Conservation (phyloP, 768 basidiomycete species). For the Erythrobasidium yunnanense region DNA sequence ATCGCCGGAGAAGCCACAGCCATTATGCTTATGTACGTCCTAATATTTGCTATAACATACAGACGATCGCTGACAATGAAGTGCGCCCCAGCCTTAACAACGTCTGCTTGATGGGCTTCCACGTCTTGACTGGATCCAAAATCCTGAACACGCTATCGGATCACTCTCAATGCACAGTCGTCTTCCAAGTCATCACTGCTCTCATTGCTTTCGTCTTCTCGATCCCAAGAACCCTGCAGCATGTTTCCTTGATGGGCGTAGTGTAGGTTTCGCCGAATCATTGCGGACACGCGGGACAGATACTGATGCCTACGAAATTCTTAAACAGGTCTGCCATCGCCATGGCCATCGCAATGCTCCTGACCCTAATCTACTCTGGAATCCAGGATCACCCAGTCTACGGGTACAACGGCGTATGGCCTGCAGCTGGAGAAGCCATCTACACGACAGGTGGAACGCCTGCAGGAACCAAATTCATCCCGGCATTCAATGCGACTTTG, state of each 20-base stretch:
- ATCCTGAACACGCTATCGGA: slow-evolving; percentile 41
- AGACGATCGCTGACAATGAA: too few species aligned
- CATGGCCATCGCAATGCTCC: slow-evolving; percentile 47
- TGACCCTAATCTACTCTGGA: slow-evolving; percentile 47
- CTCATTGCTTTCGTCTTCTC: slow-evolving; percentile 34
- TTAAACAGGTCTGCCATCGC: slow-evolving; percentile 44
- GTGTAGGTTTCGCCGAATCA: slow-evolving; percentile 22
- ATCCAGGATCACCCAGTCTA: slow-evolving; percentile 45
- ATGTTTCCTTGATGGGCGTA: slow-evolving; percentile 39
- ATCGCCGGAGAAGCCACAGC: slow-evolving; percentile 49
- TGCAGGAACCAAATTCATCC: slow-evolving; percentile 26
- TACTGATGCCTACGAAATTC: slow-evolving; percentile 29
- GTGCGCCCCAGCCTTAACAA: slow-evolving; percentile 49
- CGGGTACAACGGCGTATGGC: slow-evolving; percentile 40
- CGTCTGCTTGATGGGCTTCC: slow-evolving; percentile 48
- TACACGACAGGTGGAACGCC: slow-evolving; percentile 4
- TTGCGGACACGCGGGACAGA: background rate
- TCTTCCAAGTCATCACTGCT: slow-evolving; percentile 42
- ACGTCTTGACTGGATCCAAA: slow-evolving; percentile 47
- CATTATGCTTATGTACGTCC: slow-evolving; percentile 46
- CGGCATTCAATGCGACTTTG: slow-evolving; percentile 29
- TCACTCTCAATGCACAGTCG: slow-evolving; percentile 46
- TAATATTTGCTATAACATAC: background rate
- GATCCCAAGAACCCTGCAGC: slow-evolving; percentile 46
- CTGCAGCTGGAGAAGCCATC: slow-evolving; percentile 8